Conservation (phyloP, 371 early-diverging fungal species). For the Apophysomyces elegans region DNA sequence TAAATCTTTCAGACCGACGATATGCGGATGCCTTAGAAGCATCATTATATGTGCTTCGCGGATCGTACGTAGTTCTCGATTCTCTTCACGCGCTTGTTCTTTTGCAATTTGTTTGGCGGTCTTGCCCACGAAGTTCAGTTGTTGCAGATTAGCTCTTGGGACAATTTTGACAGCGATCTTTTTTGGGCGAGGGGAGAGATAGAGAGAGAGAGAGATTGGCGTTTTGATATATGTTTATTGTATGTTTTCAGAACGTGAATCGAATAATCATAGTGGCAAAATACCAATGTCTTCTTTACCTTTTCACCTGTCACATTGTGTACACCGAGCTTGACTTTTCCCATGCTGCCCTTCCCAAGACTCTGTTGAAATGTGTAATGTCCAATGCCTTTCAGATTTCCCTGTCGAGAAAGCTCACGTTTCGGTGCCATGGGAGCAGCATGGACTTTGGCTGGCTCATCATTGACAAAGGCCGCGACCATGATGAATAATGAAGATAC, state of each 20-base stretch:
- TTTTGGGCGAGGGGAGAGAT: neutral
- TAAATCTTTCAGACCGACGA: conserved; percentile 82
- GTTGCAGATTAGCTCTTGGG: conserved; percentile 38
- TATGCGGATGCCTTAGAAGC: conserved; percentile 89
- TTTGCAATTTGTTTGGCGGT: conserved; percentile 32
- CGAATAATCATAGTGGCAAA: neutral
- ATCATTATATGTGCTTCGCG: conserved; percentile 90
- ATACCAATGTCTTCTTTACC: conserved; percentile 15
- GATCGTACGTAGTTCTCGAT: conserved; percentile 86
- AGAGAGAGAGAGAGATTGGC: neutral
- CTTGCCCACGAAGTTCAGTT: conserved; percentile 25
- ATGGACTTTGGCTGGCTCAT: neutral
- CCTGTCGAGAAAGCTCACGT: conserved; percentile 4
- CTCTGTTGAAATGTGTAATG: conserved; percentile 37
- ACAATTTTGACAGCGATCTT: conserved; percentile 50
- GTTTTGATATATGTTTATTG: neutral
- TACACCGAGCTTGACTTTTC: conserved; percentile 42
- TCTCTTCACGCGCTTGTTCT: conserved; percentile 55
- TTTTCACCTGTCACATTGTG: conserved; percentile 41
- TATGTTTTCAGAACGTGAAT: neutral
- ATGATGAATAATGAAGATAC: neutral
- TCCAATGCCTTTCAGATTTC: conserved; percentile 14
- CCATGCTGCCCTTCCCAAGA: conserved; percentile 44
- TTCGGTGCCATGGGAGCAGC: neutral
- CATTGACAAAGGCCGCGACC: conserved; percentile 7